Conservation (phyloP, 139 green algal genomes). For the Chlamydomonas sp. region DNA sequence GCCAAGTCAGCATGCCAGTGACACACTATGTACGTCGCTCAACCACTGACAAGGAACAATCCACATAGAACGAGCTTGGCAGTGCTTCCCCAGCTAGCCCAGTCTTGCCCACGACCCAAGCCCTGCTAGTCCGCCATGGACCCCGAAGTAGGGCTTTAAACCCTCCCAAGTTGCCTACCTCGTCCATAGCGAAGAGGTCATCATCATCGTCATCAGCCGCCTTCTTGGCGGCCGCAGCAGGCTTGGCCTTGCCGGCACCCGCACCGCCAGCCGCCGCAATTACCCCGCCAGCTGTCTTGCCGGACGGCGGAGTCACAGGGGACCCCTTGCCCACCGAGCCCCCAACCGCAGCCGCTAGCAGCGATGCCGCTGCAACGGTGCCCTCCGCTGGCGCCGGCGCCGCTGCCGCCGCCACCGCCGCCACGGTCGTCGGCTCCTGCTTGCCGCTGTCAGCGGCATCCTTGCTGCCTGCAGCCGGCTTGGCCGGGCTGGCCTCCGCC, state of each 20-base stretch:
- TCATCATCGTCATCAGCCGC: slow-evolving; percentile 66
- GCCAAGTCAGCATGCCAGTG: no score
- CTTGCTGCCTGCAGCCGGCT: neutral
- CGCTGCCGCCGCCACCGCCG: slow-evolving; percentile 4
- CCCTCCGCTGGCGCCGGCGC: neutral
- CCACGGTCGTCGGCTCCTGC: neutral
- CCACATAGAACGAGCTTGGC: no score
- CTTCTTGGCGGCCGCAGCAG: neutral
- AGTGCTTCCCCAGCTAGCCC: no score
- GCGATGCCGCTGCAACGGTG: neutral
- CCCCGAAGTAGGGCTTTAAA: no score
- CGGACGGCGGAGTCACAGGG: neutral
- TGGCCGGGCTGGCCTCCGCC: neutral
- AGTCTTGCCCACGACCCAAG: no score
- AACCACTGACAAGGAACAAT: no score
- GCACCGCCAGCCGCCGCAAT: slow-evolving; percentile 7
- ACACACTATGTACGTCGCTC: no score
- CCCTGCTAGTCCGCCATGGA: no score
- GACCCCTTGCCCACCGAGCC: neutral
- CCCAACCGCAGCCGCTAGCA: slow-evolving; percentile 18
- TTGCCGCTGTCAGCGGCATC: neutral
- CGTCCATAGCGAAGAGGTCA: slow-evolving; percentile 79
- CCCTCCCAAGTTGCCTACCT: slow-evolving; percentile 39
- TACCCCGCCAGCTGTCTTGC: neutral
- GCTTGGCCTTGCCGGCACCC: neutral